Evolutionary conservation across 805 yeast species (phyloP).

Genomic region (Candida orba): DNA sequence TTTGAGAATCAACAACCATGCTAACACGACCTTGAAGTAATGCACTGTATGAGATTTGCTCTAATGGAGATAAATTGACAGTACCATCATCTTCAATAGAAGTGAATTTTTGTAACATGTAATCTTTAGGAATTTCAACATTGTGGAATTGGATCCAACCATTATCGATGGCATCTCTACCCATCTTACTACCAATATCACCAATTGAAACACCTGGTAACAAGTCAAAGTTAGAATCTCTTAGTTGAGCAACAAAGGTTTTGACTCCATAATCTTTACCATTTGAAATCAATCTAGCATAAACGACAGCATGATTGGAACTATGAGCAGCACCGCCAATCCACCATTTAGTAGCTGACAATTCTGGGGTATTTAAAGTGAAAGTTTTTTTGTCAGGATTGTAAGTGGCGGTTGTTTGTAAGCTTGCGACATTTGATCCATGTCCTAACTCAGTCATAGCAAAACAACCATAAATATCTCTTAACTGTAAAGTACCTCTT

Average conservation of each 20-base stretch:
- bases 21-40: slow-evolving; percentile 81
- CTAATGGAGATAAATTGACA: slow-evolving; percentile 69
- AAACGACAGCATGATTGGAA: slow-evolving; percentile 80
- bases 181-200: slow-evolving; percentile 94
- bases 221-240: slow-evolving; percentile 68
- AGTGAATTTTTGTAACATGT: slow-evolving; percentile 75
- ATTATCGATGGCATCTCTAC: slow-evolving; percentile 91
- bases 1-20: slow-evolving; percentile 82
- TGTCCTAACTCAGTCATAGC: slow-evolving; percentile 92
- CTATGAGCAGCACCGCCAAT: slow-evolving; percentile 97
- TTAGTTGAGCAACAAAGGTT: slow-evolving; percentile 83
- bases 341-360: slow-evolving; percentile 98
- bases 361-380: slow-evolving; percentile 74
- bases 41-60: slow-evolving; percentile 84
- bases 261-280: slow-evolving; percentile 90
- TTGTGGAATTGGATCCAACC: slow-evolving; percentile 92
- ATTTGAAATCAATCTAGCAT: slow-evolving; percentile 74
- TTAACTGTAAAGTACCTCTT: slow-evolving; percentile 53
- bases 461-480: slow-evolving; percentile 71
- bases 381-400: slow-evolving; percentile 60
- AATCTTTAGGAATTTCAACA: slow-evolving; percentile 77
- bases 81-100: slow-evolving; percentile 63
- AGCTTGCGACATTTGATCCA: slow-evolving; percentile 89
- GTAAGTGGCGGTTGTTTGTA: slow-evolving; percentile 87
- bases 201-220: slow-evolving; percentile 80